Conservation (phyloP, 1,139 yeast species). For the Suhomyces panamericanus region DNA sequence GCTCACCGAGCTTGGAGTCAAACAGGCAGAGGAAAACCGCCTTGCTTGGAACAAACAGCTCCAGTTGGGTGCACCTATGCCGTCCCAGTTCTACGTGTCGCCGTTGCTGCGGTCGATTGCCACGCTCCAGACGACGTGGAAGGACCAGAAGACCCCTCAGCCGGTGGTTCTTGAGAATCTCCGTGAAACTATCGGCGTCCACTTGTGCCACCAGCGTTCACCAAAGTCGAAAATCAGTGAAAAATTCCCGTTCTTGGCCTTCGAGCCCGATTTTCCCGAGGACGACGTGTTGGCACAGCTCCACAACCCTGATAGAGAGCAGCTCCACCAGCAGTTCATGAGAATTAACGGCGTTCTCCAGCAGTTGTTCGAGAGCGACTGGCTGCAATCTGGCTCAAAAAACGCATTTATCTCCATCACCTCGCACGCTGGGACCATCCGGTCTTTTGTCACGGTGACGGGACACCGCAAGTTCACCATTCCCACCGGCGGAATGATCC, state of each 20-base stretch:
- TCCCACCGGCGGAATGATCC: conserved; percentile 68
- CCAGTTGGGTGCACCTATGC: conserved; percentile 51
- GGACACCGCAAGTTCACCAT: conserved; percentile 57
- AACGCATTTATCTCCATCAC: conserved; percentile 48
- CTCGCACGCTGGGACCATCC: conserved; percentile 63
- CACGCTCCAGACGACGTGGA: conserved; percentile 63
- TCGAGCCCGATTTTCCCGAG: conserved; percentile 50
- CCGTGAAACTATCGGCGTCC: conserved; percentile 68
- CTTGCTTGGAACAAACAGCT: conserved; percentile 47
- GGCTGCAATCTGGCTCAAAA: conserved; percentile 2
- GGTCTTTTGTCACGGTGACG: conserved; percentile 51
- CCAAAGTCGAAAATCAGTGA: conserved; percentile 28
- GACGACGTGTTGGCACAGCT: conserved; percentile 43
- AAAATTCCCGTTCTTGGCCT: conserved; percentile 21
- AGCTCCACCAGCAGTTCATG: conserved; percentile 48
- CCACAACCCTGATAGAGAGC: conserved; percentile 39
- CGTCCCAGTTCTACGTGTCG: conserved; percentile 56
- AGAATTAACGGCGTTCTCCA: conserved; percentile 54
- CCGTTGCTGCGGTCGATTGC: conserved; percentile 65
- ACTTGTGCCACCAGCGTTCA: conserved; percentile 65
- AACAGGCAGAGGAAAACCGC: conserved; percentile 47
- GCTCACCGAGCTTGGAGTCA: conserved; percentile 56
- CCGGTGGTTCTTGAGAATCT: conserved; percentile 55
- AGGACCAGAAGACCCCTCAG: conserved; percentile 34
- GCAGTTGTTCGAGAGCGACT: conserved; percentile 44